Conservation (phyloP, 257 asterid genomes). For the Solanum chiquidenum region DNA sequence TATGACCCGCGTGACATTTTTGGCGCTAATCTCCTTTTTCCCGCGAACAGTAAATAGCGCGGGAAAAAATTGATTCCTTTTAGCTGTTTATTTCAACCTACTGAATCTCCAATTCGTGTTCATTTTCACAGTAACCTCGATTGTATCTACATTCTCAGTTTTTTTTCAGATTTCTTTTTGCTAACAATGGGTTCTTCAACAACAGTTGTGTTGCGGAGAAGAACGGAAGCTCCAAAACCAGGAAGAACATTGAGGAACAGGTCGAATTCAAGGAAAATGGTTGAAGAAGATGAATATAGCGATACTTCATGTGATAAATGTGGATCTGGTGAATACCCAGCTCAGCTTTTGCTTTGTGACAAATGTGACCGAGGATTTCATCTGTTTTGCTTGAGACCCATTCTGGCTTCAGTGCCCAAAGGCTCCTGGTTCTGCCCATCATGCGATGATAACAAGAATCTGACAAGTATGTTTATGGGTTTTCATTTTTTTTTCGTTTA, state of each 20-base stretch:
- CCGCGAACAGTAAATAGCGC: conserved; percentile 5
- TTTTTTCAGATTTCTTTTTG: not conserved
- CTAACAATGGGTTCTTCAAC: conserved; percentile 16
- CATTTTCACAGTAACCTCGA: not conserved
- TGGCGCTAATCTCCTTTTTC: conserved; percentile 13
- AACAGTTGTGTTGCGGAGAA: conserved; percentile 21
- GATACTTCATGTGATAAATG: conserved; percentile 59
- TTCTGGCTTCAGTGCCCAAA: conserved; percentile 64
- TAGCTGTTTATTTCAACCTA: not conserved
- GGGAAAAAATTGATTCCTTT: not conserved
- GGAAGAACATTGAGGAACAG: conserved; percentile 8
- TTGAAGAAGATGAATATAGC: conserved; percentile 15
- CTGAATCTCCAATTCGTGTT: not conserved
- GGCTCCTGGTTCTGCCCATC: conserved; percentile 70
- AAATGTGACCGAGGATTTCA: conserved; percentile 75
- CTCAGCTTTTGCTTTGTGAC: conserved; percentile 75
- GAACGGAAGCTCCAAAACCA: conserved; percentile 62
- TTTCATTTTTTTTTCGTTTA: not conserved
- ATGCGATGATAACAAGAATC: conserved; percentile 26
- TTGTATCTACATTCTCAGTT: not conserved
- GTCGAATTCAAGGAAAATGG: conserved; percentile 11
- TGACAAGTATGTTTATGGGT: conserved; percentile 22
- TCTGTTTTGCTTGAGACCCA: conserved; percentile 62
- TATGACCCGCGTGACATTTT: not conserved
- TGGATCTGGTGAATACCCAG: conserved; percentile 54